phyloP scores from a whole-genome alignment of 2,329 filamentous ascomycete species.

The Alternaria arborescens region DNA sequence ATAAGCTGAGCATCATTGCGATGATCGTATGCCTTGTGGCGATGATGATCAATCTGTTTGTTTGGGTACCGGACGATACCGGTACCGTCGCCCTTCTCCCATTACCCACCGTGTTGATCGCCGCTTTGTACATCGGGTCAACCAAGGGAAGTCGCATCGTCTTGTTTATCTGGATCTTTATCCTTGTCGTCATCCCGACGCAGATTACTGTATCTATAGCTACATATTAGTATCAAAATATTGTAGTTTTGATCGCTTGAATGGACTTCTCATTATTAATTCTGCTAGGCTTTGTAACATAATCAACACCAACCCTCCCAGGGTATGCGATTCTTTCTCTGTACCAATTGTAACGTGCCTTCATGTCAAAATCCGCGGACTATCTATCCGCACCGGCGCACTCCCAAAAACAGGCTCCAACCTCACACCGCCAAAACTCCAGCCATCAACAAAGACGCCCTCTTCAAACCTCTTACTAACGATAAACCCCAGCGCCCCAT shows the following conservation, averaged over 20 bases:
- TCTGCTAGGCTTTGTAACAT: not conserved
- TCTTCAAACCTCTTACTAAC: slow-evolving; percentile 48
- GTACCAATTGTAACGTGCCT: not conserved
- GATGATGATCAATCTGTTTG: no score
- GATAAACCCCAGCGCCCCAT: slow-evolving; percentile 49
- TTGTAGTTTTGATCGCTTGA: no score
- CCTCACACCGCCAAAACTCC: slow-evolving; percentile 52
- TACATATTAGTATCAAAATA: no score
- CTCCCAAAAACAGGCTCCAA: slow-evolving; percentile 46
- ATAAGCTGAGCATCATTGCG: not conserved
- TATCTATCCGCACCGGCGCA: slow-evolving; percentile 9
- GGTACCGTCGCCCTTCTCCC: not conserved
- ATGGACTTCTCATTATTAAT: not conserved
- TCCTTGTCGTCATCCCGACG: not conserved
- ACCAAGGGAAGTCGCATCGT: slow-evolving; percentile 1
- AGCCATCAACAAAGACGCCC: slow-evolving; percentile 44
- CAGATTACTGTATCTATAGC: not conserved
- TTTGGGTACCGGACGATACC: no score
- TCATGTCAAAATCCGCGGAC: slow-evolving; percentile 15
- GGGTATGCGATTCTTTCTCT: not conserved
- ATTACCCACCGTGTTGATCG: not conserved
- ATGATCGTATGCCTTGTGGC: not conserved
- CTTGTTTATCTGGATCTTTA: not conserved
- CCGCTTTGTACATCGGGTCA: slow-evolving; percentile 2
- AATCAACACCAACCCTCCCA: not conserved